Evolutionary conservation across 805 yeast genomes (phyloP).

Genomic region (Candida piceae): DNA sequence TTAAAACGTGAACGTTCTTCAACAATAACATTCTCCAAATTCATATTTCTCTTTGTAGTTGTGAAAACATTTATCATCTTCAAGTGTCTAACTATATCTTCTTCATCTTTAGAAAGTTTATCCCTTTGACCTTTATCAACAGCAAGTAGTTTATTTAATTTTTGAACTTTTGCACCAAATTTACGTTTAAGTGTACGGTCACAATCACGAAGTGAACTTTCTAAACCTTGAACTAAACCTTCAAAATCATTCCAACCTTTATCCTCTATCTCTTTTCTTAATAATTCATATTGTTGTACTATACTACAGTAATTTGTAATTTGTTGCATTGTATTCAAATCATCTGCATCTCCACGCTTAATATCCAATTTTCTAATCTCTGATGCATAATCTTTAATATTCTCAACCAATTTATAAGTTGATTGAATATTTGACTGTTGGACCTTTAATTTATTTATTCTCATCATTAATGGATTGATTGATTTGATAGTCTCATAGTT

Average conservation of each 20-base stretch:
- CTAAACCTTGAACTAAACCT: slow-evolving; percentile 61
- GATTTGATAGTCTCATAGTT: slow-evolving; percentile 54
- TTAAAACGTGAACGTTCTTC: slow-evolving; percentile 40
- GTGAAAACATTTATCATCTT: slow-evolving; percentile 43
- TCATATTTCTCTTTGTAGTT: slow-evolving; percentile 23
- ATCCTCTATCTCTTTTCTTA: slow-evolving; percentile 11
- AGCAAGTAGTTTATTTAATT: slow-evolving; percentile 32
- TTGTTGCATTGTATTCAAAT: slow-evolving; percentile 28
- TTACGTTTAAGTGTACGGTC: slow-evolving; percentile 49
- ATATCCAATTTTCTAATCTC: slow-evolving; percentile 29
- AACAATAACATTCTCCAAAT: slow-evolving; percentile 32
- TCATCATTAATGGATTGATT: slow-evolving; percentile 66
- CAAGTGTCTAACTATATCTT: slow-evolving; percentile 31
- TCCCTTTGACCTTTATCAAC: slow-evolving; percentile 30
- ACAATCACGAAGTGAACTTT: slow-evolving; percentile 49
- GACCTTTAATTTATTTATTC: slow-evolving; percentile 50
- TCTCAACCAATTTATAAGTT: slow-evolving; percentile 42
- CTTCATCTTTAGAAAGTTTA: slow-evolving; percentile 31
- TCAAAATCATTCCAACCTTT: slow-evolving; percentile 45
- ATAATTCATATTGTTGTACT: slow-evolving; percentile 31
- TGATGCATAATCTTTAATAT: slow-evolving; percentile 45
- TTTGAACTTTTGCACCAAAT: slow-evolving; percentile 39
- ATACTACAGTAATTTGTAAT: slow-evolving; percentile 38
- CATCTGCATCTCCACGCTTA: slow-evolving; percentile 14
- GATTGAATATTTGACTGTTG: slow-evolving; percentile 55